Evolutionary conservation across 441 rosid genomes (phyloP).

Genomic region (Pelargonium australe): DNA sequence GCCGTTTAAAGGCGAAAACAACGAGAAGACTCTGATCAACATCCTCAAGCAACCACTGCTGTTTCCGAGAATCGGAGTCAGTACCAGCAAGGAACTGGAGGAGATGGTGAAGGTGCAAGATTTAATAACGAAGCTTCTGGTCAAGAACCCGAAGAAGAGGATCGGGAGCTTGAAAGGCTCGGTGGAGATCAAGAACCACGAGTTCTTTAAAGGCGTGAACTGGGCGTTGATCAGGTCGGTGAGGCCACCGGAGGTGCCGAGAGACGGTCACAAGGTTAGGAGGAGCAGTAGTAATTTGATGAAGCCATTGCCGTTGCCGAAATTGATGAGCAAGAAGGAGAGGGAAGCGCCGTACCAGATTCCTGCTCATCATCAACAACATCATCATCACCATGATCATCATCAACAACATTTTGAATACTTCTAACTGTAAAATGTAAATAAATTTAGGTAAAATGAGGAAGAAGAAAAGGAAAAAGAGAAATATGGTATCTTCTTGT

Average conservation of each 20-base stretch:
- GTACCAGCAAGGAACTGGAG: slow-evolving; percentile 43
- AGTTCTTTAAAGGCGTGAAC: slow-evolving; percentile 58
- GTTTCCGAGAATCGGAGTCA: slow-evolving; percentile 38
- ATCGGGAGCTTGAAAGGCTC: slow-evolving; percentile 44
- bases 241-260: slow-evolving; percentile 64
- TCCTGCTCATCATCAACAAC: slow-evolving; percentile 20
- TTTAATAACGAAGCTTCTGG: slow-evolving; percentile 43
- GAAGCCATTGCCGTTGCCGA: slow-evolving; percentile 26
- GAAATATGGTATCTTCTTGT: slow-evolving; percentile 13
- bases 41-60: slow-evolving; percentile 45
- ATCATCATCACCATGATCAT: too few species aligned
- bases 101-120: slow-evolving; percentile 45
- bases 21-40: slow-evolving; percentile 56
- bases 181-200: slow-evolving; percentile 58
- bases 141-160: slow-evolving; percentile 58
- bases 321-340: slow-evolving; percentile 54
- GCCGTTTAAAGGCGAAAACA: slow-evolving; percentile 56
- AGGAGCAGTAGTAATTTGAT: background rate
- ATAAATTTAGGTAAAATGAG: slow-evolving; percentile 11
- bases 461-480: background rate
- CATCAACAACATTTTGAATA: slow-evolving; percentile 50
- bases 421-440: slow-evolving; percentile 39
- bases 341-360: slow-evolving; percentile 69
- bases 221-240: slow-evolving; percentile 72
- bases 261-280: background rate